These are phyloP conservation scores for Trifolium fragiferum DNA, from an alignment of 306 rosid genomes.

Conservation along the genomic window DNA sequence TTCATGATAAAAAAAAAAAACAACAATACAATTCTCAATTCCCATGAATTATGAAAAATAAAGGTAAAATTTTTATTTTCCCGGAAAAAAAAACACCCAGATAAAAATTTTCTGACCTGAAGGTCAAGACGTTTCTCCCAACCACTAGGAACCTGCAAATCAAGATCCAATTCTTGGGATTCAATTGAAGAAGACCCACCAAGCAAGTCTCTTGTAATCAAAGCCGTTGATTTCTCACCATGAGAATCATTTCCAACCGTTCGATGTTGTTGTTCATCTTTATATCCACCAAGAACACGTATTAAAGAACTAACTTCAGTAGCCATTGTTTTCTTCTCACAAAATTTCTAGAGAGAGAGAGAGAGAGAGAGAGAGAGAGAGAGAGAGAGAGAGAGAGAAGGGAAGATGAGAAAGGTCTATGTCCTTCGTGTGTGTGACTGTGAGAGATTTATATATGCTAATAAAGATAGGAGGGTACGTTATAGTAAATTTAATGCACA, in stretches of 20 bases:
- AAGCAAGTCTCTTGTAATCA: slow-evolving; percentile 80
- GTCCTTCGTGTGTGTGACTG: slow-evolving; percentile 48
- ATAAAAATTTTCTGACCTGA: slow-evolving; percentile 60
- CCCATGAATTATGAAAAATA: too few species aligned
- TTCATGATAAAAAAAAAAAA: too few species aligned
- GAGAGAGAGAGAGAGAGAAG: slow-evolving; percentile 7
- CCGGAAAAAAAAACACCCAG: slow-evolving; percentile 39
- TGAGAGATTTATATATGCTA: slow-evolving; percentile 51
- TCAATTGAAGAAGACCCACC: slow-evolving; percentile 73
- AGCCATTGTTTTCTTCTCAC: slow-evolving; percentile 57
- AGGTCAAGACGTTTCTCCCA: slow-evolving; percentile 95
- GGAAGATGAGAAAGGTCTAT: slow-evolving; percentile 18
- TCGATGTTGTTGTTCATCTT: slow-evolving; percentile 78
- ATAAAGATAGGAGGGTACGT: slow-evolving; percentile 50
- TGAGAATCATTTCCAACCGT: slow-evolving; percentile 63
- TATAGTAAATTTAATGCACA: slow-evolving; percentile 35
- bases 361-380: slow-evolving; percentile 28
- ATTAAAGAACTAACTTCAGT: slow-evolving; percentile 82
- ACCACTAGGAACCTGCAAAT: slow-evolving; percentile 87
- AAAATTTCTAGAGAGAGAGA: slow-evolving; percentile 33
- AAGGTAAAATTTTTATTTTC: slow-evolving; percentile 23
- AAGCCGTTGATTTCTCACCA: slow-evolving; percentile 74
- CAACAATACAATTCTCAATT: too few species aligned
- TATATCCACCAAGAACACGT: slow-evolving; percentile 59
- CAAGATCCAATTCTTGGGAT: slow-evolving; percentile 95